Evolutionary conservation across 2,329 filamentous ascomycete genomes (phyloP), one percentile per base, ranked within the genome.

Genomic region (Hypoxylon sp.): DNA sequence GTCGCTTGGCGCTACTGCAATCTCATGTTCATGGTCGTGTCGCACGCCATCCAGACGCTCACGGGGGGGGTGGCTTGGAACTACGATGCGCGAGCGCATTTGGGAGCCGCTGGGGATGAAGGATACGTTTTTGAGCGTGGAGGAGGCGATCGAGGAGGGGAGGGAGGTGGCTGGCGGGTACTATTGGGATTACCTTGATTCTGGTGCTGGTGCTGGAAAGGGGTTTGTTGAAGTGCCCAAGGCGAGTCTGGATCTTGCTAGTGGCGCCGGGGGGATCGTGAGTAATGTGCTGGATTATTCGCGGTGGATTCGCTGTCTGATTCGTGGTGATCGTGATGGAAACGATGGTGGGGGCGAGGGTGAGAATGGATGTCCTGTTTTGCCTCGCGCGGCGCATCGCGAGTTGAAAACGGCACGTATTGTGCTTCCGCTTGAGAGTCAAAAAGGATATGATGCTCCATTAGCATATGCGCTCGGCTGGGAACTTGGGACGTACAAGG

Each of bases 1-100:
- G 69, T 71, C 1, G 68, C 60, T 44, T 80, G 69, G 46, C 69
- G 75, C 50, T 83, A 83, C 64, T 75, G 72, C 68, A 83, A 83
- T 60, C 65, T 78, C 15, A 78, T 82, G 74, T 83, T 71, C 61
- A 71, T 74, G 25, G 73, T 73, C 1, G 73, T 75, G 0, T 67
- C 73, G n/a, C 72, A 80, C 59, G 67, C 71, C 2, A 61, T 80
- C 5, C 72, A 81, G 63, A 72, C 66, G 2, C 61, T 78, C 1
- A 75, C 74, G 21, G 67, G 69, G 3, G n/a, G 41, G 41, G 5
- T 66, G 63, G 55, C 68, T 81, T 11, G 72, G 71, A 4, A 61
- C 68, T 11, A 67, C 74, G 27, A 63, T 81, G 30, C 63, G 66
- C 9, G 65, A 71, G 21, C 60, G 63, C 41, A 64, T 80, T 41